A percentile compares a stretch with the other conserved stretches of the same genome.
These are phyloP conservation scores for Colletotrichum orchidophilum DNA, from an alignment of 2,329 filamentous ascomycete species.

Conservation along the genomic window DNA sequence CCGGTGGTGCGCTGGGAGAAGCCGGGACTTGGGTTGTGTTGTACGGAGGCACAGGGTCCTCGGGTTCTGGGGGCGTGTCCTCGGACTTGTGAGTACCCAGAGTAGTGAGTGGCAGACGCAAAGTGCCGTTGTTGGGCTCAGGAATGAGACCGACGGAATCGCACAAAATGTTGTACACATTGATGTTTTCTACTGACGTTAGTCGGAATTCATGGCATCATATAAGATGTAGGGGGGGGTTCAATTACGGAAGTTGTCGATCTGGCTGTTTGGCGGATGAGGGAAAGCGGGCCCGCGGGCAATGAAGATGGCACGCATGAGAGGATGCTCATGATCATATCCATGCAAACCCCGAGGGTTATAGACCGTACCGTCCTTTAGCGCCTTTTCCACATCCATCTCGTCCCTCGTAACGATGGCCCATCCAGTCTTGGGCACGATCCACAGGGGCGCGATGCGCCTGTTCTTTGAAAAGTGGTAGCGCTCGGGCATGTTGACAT, in stretches of 20 bases:
- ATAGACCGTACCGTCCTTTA: slow-evolving; percentile 73
- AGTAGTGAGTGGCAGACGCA: slow-evolving; percentile 75
- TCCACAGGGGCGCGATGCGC: slow-evolving; percentile 94
- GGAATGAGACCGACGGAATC: slow-evolving; percentile 82
- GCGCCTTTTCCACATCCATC: slow-evolving; percentile 76
- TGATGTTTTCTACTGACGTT: slow-evolving; percentile 78
- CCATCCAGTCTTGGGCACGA: slow-evolving; percentile 92
- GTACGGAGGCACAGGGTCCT: slow-evolving; percentile 58
- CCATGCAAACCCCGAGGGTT: slow-evolving; percentile 88
- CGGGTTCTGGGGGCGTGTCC: slow-evolving; percentile 57
- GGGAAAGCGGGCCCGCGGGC: slow-evolving; percentile 93
- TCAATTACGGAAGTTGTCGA: slow-evolving; percentile 85
- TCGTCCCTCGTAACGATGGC: slow-evolving; percentile 85
- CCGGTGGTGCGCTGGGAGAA: slow-evolving; percentile 24
- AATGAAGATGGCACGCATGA: slow-evolving; percentile 97
- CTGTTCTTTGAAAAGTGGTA: slow-evolving; percentile 92
- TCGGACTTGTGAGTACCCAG: slow-evolving; percentile 68
- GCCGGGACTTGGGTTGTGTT: slow-evolving; percentile 27
- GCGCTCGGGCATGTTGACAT: slow-evolving; percentile 87
- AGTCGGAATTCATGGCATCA: slow-evolving; percentile 28
- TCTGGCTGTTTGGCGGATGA: slow-evolving; percentile 80
- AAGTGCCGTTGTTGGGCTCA: slow-evolving; percentile 85
- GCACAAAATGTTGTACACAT: slow-evolving; percentile 95
- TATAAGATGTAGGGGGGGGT: not conserved
- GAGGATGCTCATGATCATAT: slow-evolving; percentile 91